phyloP scores from a whole-genome alignment of 2,329 filamentous ascomycete species.

The Kalaharituber pfeilii region DNA sequence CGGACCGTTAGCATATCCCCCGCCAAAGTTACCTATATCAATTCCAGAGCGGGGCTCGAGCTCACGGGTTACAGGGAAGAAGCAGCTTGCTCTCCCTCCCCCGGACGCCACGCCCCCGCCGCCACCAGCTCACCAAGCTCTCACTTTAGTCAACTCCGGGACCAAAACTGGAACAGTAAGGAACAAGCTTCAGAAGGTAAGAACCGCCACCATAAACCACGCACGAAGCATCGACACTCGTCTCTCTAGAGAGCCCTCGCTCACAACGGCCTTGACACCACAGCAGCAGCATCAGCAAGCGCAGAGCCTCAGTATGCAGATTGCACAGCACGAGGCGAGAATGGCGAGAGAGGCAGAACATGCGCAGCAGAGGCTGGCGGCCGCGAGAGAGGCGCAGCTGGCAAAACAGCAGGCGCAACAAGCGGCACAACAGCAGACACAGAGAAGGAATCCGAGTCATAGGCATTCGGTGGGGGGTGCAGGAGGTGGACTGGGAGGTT shows the following conservation, averaged over 20 bases:
- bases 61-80: neutral
- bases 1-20: constrained; percentile 6
- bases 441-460: neutral
- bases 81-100: neutral
- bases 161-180: neutral
- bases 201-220: neutral
- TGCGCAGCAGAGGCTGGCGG: neutral
- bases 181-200: neutral
- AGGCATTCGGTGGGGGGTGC: neutral
- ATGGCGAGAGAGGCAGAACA: neutral
- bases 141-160: neutral
- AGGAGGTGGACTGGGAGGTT: neutral
- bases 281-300: neutral
- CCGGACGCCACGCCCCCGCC: neutral
- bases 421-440: neutral
- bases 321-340: neutral
- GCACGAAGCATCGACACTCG: neutral
- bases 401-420: neutral
- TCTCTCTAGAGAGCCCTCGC: neutral
- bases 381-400: neutral
- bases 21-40: constrained; percentile 1
- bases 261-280: neutral
- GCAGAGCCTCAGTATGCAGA: neutral
- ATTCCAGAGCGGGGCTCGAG: constrained; percentile 13
- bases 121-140: neutral